These are phyloP conservation scores for Chlorella vulgaris DNA, from an alignment of 139 green algal species.

Conservation along the genomic window DNA sequence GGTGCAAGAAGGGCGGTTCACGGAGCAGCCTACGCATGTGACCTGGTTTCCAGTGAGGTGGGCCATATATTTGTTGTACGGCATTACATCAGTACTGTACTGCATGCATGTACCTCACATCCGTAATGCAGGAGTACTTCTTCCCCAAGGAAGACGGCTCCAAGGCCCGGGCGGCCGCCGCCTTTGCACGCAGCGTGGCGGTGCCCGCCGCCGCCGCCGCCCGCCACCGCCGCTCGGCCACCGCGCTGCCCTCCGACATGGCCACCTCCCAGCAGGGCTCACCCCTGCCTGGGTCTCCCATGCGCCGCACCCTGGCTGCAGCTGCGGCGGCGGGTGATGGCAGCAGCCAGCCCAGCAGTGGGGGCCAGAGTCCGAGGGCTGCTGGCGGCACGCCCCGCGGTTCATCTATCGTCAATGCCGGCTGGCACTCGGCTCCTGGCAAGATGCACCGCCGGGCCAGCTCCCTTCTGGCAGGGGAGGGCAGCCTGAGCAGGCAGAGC, in stretches of 20 bases:
- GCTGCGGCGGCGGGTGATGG: not conserved
- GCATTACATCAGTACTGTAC: not conserved
- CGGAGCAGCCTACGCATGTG: no score
- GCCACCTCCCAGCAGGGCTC: conserved; percentile 8
- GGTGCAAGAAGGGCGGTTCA: no score
- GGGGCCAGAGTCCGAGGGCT: conserved; percentile 3
- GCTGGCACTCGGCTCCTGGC: conserved; percentile 19
- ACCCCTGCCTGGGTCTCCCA: not conserved
- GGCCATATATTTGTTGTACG: no score
- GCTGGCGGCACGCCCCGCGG: not conserved
- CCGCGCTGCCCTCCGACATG: not conserved
- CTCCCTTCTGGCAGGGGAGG: not conserved
- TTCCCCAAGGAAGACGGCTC: conserved; percentile 56
- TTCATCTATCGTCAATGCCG: not conserved
- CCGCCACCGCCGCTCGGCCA: conserved; percentile 23
- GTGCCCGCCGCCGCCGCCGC: conserved; percentile 1
- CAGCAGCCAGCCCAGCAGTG: conserved; percentile 26
- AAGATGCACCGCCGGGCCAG: conserved; percentile 19
- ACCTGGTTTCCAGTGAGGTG: no score
- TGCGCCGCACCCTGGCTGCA: not conserved
- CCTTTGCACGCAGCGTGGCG: conserved; percentile 21
- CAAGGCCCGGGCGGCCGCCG: conserved; percentile 28
- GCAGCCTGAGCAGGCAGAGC: conserved; percentile 14
- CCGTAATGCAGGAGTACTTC: conserved; percentile 58
- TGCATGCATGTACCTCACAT: no score